Conservation (phyloP, 768 basidiomycete species). For the Leccinum barrowsii region DNA sequence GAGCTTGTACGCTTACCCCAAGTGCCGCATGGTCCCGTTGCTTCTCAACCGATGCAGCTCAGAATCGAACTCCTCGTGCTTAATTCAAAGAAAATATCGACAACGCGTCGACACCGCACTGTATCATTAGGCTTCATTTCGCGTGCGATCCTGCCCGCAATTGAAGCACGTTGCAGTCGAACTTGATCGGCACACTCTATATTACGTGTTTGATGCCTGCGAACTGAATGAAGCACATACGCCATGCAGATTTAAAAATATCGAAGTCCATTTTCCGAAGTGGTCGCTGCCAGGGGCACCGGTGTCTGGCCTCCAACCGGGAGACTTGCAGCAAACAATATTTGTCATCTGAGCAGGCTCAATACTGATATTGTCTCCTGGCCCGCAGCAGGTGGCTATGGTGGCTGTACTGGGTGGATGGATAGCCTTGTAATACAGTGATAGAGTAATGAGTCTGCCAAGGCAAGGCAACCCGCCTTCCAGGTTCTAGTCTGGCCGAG, state of each 20-base stretch:
- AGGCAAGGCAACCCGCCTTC: not conserved
- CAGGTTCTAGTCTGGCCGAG: constrained; percentile 1
- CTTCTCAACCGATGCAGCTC: not conserved
- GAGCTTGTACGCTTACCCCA: not conserved
- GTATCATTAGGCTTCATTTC: constrained; percentile 1
- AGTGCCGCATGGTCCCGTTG: not conserved
- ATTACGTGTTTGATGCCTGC: not conserved
- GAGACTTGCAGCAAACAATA: not conserved
- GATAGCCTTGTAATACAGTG: not conserved
- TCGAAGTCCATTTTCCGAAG: not conserved
- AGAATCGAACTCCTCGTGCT: not conserved
- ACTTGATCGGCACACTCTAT: not conserved
- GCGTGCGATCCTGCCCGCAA: not conserved
- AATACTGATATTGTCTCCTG: not conserved
- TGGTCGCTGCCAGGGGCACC: not conserved
- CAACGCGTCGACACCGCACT: not conserved
- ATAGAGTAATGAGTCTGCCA: not conserved
- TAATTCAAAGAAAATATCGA: not conserved
- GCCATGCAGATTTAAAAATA: not conserved
- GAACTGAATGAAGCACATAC: not conserved
- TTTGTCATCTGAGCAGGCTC: not conserved
- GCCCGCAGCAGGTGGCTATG: not conserved
- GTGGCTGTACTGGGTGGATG: not conserved
- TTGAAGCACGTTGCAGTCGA: not conserved
- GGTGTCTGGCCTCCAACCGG: not conserved